Evolutionary conservation across 768 basidiomycete genomes (phyloP).

Genomic region (Leccinum rimulosum): DNA sequence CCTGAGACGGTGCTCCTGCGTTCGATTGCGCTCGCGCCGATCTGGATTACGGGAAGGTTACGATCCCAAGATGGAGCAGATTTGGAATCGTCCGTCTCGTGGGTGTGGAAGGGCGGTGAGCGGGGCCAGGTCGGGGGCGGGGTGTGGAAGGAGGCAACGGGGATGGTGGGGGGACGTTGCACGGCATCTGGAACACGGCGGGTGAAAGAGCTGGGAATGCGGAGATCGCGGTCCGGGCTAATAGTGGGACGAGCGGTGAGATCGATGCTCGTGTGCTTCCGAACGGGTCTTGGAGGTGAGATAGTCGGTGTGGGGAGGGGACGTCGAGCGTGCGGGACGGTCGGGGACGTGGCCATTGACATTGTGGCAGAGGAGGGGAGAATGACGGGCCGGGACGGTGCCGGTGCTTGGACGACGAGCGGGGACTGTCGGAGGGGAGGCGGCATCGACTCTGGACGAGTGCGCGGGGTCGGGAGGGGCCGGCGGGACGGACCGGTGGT

Average conservation of each 20-base stretch:
- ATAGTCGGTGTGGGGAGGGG: slow-evolving; percentile 24
- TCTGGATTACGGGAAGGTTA: slow-evolving; percentile 21
- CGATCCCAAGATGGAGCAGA: slow-evolving; percentile 47
- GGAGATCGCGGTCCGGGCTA: slow-evolving; percentile 18
- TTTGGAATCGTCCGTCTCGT: slow-evolving; percentile 20
- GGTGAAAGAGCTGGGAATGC: slow-evolving; percentile 24
- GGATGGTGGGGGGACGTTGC: neutral
- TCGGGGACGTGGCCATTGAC: slow-evolving; percentile 10
- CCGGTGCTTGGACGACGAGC: slow-evolving; percentile 30
- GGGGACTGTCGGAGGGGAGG: slow-evolving; percentile 13
- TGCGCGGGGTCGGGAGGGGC: slow-evolving; percentile 29
- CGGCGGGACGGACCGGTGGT: slow-evolving; percentile 24
- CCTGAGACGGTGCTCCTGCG: slow-evolving; percentile 30
- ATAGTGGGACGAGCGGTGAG: slow-evolving; percentile 15
- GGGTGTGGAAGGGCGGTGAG: slow-evolving; percentile 1
- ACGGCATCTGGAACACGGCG: slow-evolving; percentile 16
- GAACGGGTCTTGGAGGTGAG: neutral
- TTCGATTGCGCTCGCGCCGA: slow-evolving; percentile 17
- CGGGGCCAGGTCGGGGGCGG: slow-evolving; percentile 17
- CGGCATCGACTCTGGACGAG: slow-evolving; percentile 29
- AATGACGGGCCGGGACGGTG: slow-evolving; percentile 31
- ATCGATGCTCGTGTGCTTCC: slow-evolving; percentile 28
- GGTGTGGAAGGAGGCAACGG: slow-evolving; percentile 2
- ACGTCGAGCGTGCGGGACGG: slow-evolving; percentile 15
- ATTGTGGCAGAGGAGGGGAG: slow-evolving; percentile 24